Conservation (phyloP, 768 basidiomycete species). For the Boletus reticuloceps region DNA sequence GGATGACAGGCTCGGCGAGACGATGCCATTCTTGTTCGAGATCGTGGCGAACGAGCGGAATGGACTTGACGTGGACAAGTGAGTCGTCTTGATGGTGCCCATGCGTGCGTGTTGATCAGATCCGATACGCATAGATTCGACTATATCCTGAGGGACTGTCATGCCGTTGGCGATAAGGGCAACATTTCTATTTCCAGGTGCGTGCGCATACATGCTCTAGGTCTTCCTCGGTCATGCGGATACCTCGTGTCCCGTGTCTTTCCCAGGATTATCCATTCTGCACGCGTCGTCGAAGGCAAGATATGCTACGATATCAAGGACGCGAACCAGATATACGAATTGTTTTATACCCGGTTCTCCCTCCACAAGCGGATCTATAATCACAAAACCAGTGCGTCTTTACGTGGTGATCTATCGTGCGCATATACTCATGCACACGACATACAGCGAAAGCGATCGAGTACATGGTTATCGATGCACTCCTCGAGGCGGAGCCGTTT, state of each 20-base stretch:
- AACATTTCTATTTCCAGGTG: constrained; percentile 49
- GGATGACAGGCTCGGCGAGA: constrained; percentile 31
- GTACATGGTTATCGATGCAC: constrained; percentile 80
- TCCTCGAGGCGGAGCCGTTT: constrained; percentile 64
- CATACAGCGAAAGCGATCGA: constrained; percentile 69
- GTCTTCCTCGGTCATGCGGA: background rate
- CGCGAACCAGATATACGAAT: constrained; percentile 68
- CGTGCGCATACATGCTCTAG: constrained; percentile 3
- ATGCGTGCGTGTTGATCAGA: no score
- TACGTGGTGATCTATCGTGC: background rate
- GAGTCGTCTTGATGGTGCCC: background rate
- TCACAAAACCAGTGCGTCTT: constrained; percentile 57
- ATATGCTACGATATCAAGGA: constrained; percentile 86
- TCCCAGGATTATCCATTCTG: constrained; percentile 65
- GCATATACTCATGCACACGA: background rate
- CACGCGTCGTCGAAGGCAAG: constrained; percentile 68
- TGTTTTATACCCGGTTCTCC: constrained; percentile 71
- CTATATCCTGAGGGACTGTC: constrained; percentile 75
- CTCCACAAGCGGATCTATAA: constrained; percentile 84
- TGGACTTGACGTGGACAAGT: constrained; percentile 89
- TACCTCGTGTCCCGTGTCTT: background rate
- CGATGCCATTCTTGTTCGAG: constrained; percentile 77
- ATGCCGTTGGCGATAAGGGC: constrained; percentile 64
- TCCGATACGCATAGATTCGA: constrained; percentile 56
- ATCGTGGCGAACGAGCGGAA: constrained; percentile 82